These are phyloP conservation scores for Coleophoma crateriformis DNA, from an alignment of 2,329 filamentous ascomycete genomes.

Conservation along the genomic window DNA sequence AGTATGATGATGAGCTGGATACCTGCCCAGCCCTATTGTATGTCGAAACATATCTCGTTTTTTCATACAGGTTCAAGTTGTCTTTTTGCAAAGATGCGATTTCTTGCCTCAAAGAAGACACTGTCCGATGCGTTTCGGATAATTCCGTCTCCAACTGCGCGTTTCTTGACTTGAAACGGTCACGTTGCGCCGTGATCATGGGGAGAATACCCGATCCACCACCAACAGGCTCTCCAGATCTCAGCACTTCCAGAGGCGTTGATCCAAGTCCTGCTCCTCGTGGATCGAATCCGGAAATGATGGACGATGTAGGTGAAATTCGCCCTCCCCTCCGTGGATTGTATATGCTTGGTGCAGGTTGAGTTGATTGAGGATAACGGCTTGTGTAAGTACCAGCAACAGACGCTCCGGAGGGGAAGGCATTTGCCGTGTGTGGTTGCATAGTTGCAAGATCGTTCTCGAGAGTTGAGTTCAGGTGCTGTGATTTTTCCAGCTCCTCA, in stretches of 20 bases:
- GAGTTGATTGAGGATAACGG: conserved; percentile 66
- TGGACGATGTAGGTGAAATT: conserved; percentile 90
- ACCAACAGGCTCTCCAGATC: conserved; percentile 58
- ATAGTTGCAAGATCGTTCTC: conserved; percentile 88
- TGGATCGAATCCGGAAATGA: conserved; percentile 93
- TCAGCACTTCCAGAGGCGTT: conserved; percentile 49
- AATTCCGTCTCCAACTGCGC: conserved; percentile 85
- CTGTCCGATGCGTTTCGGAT: conserved; percentile 73
- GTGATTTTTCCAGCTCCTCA: conserved; percentile 78
- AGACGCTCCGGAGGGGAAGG: conserved; percentile 84
- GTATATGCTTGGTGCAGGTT: conserved; percentile 29
- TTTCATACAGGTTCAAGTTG: conserved; percentile 94
- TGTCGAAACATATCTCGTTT: conserved; percentile 91
- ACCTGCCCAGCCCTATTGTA: conserved; percentile 69
- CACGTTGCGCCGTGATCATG: conserved; percentile 96
- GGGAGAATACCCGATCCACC: conserved; percentile 85
- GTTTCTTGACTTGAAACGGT: conserved; percentile 97
- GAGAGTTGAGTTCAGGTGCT: conserved; percentile 78
- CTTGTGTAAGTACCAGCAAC: conserved; percentile 88
- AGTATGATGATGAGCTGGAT: conserved; percentile 61
- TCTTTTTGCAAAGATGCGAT: conserved; percentile 91
- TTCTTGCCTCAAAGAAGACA: conserved; percentile 85
- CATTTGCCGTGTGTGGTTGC: conserved; percentile 78
- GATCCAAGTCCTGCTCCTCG: conserved; percentile 41
- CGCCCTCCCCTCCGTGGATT: conserved; percentile 55